Evolutionary conservation across 1,284 basidiomycete genomes (phyloP), one percentile per base, ranked within the genome.

Genomic region (Ganoderma resinaceum): DNA sequence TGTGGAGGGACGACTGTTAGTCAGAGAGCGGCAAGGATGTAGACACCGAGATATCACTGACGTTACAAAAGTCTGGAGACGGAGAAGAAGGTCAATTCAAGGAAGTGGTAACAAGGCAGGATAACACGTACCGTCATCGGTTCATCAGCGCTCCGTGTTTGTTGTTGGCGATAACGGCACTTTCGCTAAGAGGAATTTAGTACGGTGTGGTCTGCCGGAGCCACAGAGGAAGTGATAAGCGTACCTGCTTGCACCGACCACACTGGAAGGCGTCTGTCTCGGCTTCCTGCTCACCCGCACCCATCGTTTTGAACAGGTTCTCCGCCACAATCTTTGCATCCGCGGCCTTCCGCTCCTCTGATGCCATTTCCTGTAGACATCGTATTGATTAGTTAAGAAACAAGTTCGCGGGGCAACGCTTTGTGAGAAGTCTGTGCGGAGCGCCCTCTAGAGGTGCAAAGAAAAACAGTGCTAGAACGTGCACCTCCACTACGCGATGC

Each of bases 261-360:
- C 98, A 99, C 80, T 99, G 96, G 93, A 99, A 99, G 1, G 96
- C 96, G 74, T 97, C 96, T 0, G 98, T 99, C 80, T 99, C 97
- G 18, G 97, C 97, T 80, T 95, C 89, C 67, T 91, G 92, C 72
- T 97, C 94, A 18, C 88, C 95, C 0, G 97, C 97, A 3, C 93
- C 95, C 20, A 98, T 90, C 1, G 97, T 93, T 63, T 96, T 94
- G 85, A 96, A 95, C 61, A 99, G 82, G 77, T 99, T 99, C 68
- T 95, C 90, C 74, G 94, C 90, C 66, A 90, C 88, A 72, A 99
- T 93, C 76, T 92, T 93, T 70, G 89, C 88, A 75, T 96, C 92
- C 23, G 92, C 90, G 3, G 91, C 90, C 75, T 95, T 93, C 43
- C 96, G 87, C 75, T 97, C 95, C 76, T 96, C 96, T 0, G 95